These are phyloP conservation scores for Suhomyces sp. DNA, from an alignment of 805 yeast species.

Conservation along the genomic window DNA sequence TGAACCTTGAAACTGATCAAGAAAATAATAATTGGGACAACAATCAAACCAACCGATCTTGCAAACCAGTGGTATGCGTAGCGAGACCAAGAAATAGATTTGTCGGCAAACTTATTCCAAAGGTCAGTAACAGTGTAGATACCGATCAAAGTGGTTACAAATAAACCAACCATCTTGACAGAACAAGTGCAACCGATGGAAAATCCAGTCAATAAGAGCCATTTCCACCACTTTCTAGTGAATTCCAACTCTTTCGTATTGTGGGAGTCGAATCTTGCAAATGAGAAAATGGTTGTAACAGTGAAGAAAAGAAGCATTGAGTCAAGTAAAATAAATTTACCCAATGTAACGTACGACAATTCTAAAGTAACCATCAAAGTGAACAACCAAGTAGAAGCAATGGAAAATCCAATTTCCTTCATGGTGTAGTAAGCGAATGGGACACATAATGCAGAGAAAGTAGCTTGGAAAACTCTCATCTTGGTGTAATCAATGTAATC, in stretches of 20 bases:
- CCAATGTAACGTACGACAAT: conserved; percentile 77
- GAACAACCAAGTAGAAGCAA: conserved; percentile 73
- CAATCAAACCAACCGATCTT: conserved; percentile 59
- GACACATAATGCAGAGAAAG: conserved; percentile 77
- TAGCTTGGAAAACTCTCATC: conserved; percentile 87
- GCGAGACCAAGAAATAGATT: conserved; percentile 45
- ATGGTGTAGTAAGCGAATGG: conserved; percentile 87
- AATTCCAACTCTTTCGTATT: conserved; percentile 50
- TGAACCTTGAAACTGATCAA: conserved; percentile 70
- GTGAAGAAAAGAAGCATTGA: conserved; percentile 90
- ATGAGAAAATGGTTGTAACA: conserved; percentile 71
- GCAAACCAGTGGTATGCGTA: conserved; percentile 67
- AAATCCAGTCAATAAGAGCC: conserved; percentile 83
- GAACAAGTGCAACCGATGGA: conserved; percentile 87
- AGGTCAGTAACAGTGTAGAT: conserved; percentile 84
- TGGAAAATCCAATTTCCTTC: conserved; percentile 68
- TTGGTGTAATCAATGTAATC: conserved; percentile 72
- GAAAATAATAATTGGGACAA: conserved; percentile 64
- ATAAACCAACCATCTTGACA: conserved; percentile 95
- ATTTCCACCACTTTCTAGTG: conserved; percentile 86
- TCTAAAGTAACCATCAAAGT: conserved; percentile 81
- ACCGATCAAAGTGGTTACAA: conserved; percentile 86
- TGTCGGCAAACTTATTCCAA: conserved; percentile 81
- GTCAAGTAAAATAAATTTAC: conserved; percentile 87
- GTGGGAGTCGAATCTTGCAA: conserved; percentile 68